Evolutionary conservation across 225 moss, liverwort and hornwort genomes (phyloP).

Genomic region (Straminergon stramineum): DNA sequence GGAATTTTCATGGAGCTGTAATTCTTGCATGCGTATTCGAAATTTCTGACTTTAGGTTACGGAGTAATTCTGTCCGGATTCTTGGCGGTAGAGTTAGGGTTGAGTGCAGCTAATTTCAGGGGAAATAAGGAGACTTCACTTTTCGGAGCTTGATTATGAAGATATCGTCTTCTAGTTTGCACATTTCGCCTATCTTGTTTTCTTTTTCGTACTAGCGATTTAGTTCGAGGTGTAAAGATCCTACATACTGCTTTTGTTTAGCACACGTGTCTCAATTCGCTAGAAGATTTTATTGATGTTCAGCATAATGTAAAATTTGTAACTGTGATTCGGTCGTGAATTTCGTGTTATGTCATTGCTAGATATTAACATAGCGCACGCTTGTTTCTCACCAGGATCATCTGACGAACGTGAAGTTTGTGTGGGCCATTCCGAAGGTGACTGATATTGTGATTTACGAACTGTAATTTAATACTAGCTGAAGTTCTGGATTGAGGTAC

Average conservation of each 20-base stretch:
- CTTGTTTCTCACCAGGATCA: constrained; percentile 3
- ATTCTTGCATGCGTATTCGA: not conserved
- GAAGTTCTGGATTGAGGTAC: not conserved
- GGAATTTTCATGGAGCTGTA: not conserved
- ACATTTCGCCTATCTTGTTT: not conserved
- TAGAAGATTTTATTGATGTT: not conserved
- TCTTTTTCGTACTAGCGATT: not conserved
- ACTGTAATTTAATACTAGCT: not conserved
- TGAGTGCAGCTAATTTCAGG: not conserved
- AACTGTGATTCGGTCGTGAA: not conserved
- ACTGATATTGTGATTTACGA: not conserved
- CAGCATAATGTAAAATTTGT: not conserved
- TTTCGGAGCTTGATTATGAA: not conserved
- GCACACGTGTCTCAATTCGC: not conserved
- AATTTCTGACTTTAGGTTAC: not conserved
- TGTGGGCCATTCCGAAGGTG: not conserved
- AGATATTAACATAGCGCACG: not conserved
- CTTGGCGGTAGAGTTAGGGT: not conserved
- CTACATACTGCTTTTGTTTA: not conserved
- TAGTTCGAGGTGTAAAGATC: not conserved
- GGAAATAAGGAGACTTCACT: not conserved
- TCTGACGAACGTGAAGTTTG: not conserved
- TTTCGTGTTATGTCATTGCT: not conserved
- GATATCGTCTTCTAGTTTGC: not conserved
- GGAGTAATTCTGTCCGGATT: not conserved